phyloP scores from a whole-genome alignment of 176 grass and related monocot species.

The Bromus sterilis region DNA sequence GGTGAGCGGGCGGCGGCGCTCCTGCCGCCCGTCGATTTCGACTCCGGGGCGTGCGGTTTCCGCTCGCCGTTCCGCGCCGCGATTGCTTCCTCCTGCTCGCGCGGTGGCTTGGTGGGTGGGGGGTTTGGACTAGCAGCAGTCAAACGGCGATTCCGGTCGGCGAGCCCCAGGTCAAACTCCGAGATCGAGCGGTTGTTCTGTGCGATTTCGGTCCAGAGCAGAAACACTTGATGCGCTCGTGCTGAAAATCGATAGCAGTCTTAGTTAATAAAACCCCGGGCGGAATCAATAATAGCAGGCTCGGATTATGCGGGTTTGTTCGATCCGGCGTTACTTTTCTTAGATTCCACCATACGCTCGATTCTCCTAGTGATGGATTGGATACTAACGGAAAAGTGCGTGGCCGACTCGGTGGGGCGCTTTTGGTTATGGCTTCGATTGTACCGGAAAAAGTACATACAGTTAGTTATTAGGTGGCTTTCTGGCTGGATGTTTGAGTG shows the following conservation, averaged over 20 bases:
- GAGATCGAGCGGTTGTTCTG: background rate
- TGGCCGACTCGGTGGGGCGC: background rate
- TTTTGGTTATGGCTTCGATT: background rate
- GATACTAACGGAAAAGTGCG: conserved; percentile 22
- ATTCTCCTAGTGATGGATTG: background rate
- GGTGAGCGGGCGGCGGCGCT: background rate
- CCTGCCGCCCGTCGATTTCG: background rate
- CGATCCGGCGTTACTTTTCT: conserved; percentile 19
- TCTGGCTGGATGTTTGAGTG: conserved; percentile 29
- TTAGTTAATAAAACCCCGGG: background rate
- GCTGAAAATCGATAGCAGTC: background rate
- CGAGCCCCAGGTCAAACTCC: background rate
- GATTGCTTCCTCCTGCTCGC: background rate
- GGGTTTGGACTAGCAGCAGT: background rate
- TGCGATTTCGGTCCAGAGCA: background rate
- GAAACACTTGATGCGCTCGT: too few species aligned
- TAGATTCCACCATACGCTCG: conserved; percentile 14
- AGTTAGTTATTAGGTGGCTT: conserved; percentile 23
- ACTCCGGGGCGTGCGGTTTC: background rate
- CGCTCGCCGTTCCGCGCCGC: background rate
- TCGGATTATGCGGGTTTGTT: background rate
- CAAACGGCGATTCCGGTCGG: background rate
- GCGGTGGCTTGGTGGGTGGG: background rate
- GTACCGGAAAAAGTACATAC: conserved; percentile 1
- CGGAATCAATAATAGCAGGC: background rate